Evolutionary conservation across 768 basidiomycete species (phyloP).

Genomic region (Termitomyces sp.): DNA sequence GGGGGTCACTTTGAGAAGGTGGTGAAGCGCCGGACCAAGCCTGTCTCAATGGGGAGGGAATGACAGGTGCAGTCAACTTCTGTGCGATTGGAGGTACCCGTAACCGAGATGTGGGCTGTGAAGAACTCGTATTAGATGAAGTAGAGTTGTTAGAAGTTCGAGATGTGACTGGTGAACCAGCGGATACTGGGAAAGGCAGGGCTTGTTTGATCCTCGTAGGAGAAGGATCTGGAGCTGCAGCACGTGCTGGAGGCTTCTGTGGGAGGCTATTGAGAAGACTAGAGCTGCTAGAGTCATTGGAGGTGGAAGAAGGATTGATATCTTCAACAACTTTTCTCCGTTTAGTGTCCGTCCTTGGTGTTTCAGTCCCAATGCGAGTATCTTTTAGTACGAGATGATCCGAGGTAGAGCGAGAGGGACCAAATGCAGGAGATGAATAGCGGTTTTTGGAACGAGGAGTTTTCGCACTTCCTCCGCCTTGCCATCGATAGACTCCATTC

Average conservation of each 20-base stretch:
- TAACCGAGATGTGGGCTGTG: constrained; percentile 30
- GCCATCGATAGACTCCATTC: constrained; percentile 70
- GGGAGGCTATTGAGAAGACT: constrained; percentile 12
- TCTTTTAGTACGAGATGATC: constrained; percentile 35
- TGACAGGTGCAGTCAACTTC: constrained; percentile 58
- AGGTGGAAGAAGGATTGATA: constrained; percentile 24
- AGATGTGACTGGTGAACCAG: constrained; percentile 21
- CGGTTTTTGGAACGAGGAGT: constrained; percentile 50
- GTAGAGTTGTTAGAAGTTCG: constrained; percentile 20
- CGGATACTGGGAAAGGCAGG: constrained; percentile 33
- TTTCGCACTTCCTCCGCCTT: constrained; percentile 73
- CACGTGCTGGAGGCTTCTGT: constrained; percentile 22
- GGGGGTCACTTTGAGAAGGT: constrained; percentile 27
- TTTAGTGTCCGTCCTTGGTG: constrained; percentile 48
- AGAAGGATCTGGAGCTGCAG: constrained; percentile 31
- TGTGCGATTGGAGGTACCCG: constrained; percentile 33
- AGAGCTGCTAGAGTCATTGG: constrained; percentile 20
- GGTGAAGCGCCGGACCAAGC: constrained; percentile 55
- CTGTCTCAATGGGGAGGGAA: constrained; percentile 75
- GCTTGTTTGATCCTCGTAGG: constrained; percentile 25
- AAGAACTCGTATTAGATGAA: constrained; percentile 14
- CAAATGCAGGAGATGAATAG: constrained; percentile 72
- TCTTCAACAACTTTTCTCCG: constrained; percentile 57
- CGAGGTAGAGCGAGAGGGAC: constrained; percentile 44
- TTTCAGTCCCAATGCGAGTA: constrained; percentile 28